Percentiles rank a stretch among this genome's conserved stretches.
These are phyloP conservation scores for Halenospora varia DNA, from an alignment of 495 filamentous ascomycete genomes.

Conservation along the genomic window DNA sequence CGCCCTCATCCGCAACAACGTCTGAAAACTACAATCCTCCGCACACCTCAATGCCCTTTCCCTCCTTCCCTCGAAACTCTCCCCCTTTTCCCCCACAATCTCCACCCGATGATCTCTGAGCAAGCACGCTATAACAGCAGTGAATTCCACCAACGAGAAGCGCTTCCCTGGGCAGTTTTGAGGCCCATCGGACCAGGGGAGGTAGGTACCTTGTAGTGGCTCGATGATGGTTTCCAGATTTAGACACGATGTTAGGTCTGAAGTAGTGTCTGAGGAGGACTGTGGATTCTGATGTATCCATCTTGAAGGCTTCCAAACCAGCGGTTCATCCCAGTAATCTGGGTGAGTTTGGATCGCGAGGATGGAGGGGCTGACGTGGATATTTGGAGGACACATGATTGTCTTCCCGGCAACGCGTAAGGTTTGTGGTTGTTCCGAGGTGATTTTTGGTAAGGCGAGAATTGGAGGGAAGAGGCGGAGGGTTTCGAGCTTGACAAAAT, in stretches of 20 bases:
- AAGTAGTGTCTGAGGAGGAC: not conserved
- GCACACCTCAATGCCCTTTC: not conserved
- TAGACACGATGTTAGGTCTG: not conserved
- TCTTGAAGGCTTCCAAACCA: not conserved
- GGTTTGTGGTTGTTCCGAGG: not conserved
- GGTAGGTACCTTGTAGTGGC: not conserved
- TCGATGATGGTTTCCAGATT: not conserved
- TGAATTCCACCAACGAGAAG: not conserved
- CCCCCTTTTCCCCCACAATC: not conserved
- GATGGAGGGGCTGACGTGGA: not conserved
- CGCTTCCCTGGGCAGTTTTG: not conserved
- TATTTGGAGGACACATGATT: not conserved
- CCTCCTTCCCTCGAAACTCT: not conserved
- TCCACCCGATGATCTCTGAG: not conserved
- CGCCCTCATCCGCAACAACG: not conserved
- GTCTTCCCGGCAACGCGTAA: not conserved
- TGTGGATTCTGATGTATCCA: not conserved
- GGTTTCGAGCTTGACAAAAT: not conserved
- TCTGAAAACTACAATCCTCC: not conserved
- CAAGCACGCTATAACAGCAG: not conserved
- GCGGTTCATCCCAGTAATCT: not conserved
- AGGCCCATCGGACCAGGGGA: not conserved
- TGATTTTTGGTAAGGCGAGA: not conserved
- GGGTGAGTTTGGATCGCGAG: not conserved
- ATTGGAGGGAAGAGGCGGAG: not conserved